Evolutionary conservation across 2,329 filamentous ascomycete genomes (phyloP).

Genomic region (Sporothrix protearum): DNA sequence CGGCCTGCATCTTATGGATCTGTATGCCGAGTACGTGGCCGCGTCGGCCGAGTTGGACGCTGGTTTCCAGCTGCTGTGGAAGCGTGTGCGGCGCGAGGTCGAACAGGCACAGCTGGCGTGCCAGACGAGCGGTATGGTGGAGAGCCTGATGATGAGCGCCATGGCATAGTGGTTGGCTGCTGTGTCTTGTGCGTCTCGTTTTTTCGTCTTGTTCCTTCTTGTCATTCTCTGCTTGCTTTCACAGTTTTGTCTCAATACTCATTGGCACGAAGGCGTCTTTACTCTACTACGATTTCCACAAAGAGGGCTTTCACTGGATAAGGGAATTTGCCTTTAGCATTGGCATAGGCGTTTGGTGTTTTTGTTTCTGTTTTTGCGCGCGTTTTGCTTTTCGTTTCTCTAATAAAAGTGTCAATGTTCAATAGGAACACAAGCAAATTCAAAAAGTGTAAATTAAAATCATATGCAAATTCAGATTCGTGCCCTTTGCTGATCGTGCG

Average conservation of each 20-base stretch:
- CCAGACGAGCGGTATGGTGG: slow-evolving; percentile 83
- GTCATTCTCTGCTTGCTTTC: neutral
- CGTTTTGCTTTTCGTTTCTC: neutral
- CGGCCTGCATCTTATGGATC: slow-evolving; percentile 74
- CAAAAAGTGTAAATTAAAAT: neutral
- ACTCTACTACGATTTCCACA: neutral
- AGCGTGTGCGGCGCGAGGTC: slow-evolving; percentile 69
- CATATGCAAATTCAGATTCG: neutral
- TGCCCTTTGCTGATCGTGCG: neutral
- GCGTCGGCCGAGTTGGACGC: slow-evolving; percentile 69
- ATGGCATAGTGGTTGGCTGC: slow-evolving; percentile 20
- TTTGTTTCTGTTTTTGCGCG: neutral
- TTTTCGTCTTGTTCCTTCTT: neutral
- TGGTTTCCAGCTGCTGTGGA: slow-evolving; percentile 65
- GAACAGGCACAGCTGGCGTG: slow-evolving; percentile 80
- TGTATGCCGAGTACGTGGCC: slow-evolving; percentile 78
- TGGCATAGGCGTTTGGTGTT: slow-evolving; percentile 11
- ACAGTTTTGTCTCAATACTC: slow-evolving; percentile 1
- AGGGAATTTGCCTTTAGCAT: slow-evolving; percentile 7
- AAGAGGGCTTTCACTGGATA: neutral
- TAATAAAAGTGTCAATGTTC: neutral
- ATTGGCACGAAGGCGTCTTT: slow-evolving; percentile 4
- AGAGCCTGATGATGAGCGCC: slow-evolving; percentile 57
- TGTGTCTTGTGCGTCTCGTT: neutral
- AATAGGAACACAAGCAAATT: neutral